phyloP scores from a whole-genome alignment of 2,329 filamentous ascomycete species.

The Aureobasidium sp. region DNA sequence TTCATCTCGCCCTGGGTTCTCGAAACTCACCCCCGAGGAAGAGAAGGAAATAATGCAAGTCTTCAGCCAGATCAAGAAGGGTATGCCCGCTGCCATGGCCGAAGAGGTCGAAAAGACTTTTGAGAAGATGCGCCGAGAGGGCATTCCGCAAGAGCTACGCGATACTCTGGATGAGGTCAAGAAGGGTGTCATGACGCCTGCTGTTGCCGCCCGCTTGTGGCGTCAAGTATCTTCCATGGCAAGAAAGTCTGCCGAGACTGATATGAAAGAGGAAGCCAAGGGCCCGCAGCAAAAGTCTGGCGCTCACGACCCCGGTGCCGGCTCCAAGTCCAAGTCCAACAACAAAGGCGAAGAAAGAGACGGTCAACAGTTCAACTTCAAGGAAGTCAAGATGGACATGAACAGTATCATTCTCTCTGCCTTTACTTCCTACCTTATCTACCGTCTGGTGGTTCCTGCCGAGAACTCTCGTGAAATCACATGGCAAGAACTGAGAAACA shows the following conservation, averaged over 20 bases:
- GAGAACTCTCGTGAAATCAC: slow-evolving; percentile 75
- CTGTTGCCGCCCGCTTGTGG: slow-evolving; percentile 57
- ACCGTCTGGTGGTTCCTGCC: slow-evolving; percentile 58
- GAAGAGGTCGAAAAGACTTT: slow-evolving; percentile 54
- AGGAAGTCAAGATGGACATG: slow-evolving; percentile 49
- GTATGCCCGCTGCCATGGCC: slow-evolving; percentile 56
- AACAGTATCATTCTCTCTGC: slow-evolving; percentile 50
- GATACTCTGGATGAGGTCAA: slow-evolving; percentile 53
- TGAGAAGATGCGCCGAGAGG: slow-evolving; percentile 57
- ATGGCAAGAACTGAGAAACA: slow-evolving; percentile 92
- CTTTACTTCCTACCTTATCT: slow-evolving; percentile 57
- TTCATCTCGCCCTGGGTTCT: slow-evolving; percentile 24
- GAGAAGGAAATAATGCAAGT: slow-evolving; percentile 52
- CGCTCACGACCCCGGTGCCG: slow-evolving; percentile 37
- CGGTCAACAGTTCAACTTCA: slow-evolving; percentile 22
- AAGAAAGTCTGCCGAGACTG: slow-evolving; percentile 42
- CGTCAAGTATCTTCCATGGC: slow-evolving; percentile 51
- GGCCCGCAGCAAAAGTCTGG: slow-evolving; percentile 37
- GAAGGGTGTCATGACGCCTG: slow-evolving; percentile 49
- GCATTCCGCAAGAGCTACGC: slow-evolving; percentile 62
- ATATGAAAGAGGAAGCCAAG: slow-evolving; percentile 27
- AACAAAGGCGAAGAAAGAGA: slow-evolving; percentile 32
- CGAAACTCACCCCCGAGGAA: slow-evolving; percentile 49
- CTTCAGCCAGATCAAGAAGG: slow-evolving; percentile 50
- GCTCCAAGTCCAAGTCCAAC: slow-evolving; percentile 30